Evolutionary conservation across 2,329 filamentous ascomycete genomes (phyloP).

Genomic region (Aureobasidium musti): DNA sequence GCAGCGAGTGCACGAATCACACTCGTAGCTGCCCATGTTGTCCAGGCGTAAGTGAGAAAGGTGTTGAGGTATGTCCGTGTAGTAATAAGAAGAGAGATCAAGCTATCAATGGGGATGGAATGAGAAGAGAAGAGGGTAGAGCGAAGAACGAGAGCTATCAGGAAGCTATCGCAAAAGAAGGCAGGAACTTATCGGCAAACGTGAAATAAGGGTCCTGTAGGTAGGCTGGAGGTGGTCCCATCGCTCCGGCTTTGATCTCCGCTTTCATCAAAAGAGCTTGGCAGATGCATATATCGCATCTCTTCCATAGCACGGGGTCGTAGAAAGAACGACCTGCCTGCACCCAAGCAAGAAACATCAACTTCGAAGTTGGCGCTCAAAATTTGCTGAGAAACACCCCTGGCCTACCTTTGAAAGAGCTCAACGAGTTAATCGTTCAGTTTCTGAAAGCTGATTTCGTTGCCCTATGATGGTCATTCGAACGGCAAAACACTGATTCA

Average conservation of each 20-base stretch:
- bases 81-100: neutral
- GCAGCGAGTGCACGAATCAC: slow-evolving; percentile 32
- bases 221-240: neutral
- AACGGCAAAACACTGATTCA: neutral
- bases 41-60: neutral
- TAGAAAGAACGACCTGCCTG: neutral
- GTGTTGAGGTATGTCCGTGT: neutral
- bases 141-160: neutral
- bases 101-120: neutral
- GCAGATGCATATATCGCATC: neutral
- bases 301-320: neutral
- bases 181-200: neutral
- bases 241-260: neutral
- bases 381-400: neutral
- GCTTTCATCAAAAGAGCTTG: neutral
- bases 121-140: neutral
- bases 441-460: neutral
- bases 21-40: slow-evolving; percentile 20
- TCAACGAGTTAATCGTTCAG: neutral
- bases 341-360: neutral
- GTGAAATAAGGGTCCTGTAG: neutral
- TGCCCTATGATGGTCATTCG: neutral
- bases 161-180: neutral
- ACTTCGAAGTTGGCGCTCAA: neutral
- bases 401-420: neutral